Evolutionary conservation across 768 basidiomycete species (phyloP).

Genomic region (Termitomyces sp.): DNA sequence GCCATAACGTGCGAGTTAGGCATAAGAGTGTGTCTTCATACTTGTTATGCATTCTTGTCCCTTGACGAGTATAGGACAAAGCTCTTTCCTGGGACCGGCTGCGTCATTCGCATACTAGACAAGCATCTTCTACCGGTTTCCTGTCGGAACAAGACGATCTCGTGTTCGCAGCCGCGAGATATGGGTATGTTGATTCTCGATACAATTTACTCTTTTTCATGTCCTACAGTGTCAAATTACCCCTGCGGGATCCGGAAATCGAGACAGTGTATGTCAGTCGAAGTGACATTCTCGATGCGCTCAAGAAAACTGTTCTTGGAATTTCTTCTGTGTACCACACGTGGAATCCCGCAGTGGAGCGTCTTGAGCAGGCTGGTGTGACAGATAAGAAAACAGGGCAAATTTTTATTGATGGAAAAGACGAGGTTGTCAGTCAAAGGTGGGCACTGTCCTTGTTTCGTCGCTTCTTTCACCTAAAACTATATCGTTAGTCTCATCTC

Average conservation of each 20-base stretch:
- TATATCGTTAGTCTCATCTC: conserved; percentile 39
- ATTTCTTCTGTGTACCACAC: conserved; percentile 59
- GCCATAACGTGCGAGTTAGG: conserved; percentile 18
- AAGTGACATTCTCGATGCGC: conserved; percentile 42
- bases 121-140: conserved; percentile 43
- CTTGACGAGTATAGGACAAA: conserved; percentile 30
- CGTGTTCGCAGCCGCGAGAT: conserved; percentile 50
- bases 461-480: not conserved
- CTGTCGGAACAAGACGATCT: conserved; percentile 60
- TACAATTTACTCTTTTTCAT: not conserved
- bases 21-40: conserved; percentile 12
- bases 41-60: not conserved
- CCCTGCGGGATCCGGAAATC: conserved; percentile 29
- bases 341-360: conserved; percentile 54
- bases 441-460: conserved; percentile 16
- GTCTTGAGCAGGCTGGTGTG: conserved; percentile 45
- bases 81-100: conserved; percentile 63
- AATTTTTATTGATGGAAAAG: conserved; percentile 51
- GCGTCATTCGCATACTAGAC: conserved; percentile 24
- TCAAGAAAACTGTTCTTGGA: conserved; percentile 57
- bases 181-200: conserved; percentile 40
- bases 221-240: conserved; percentile 41
- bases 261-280: conserved; percentile 40
- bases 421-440: conserved; percentile 55
- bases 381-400: conserved; percentile 25